Percentiles rank a stretch among this genome's conserved stretches.
Evolutionary conservation across 306 rosid genomes (phyloP).

Genomic region (Echinosophora koreensis): DNA sequence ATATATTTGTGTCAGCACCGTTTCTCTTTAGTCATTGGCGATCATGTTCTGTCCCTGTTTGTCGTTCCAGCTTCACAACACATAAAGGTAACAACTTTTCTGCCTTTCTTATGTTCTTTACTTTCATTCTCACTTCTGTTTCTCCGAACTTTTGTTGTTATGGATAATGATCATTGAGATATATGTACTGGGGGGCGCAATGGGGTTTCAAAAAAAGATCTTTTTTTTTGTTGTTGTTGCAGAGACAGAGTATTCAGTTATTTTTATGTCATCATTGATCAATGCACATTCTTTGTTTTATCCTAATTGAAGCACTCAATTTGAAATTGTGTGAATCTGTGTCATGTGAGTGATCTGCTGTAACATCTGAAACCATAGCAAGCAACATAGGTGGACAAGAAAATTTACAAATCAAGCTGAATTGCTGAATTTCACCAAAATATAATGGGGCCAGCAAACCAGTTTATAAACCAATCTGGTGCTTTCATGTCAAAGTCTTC

Average conservation of each 20-base stretch:
- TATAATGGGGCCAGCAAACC: too few relatives aligned
- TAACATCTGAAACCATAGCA: conserved; percentile 22
- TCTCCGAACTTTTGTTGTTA: neutral
- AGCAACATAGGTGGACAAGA: conserved; percentile 7
- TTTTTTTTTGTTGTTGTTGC: too few relatives aligned
- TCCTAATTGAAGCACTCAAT: neutral
- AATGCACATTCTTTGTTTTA: too few relatives aligned
- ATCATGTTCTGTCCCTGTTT: neutral
- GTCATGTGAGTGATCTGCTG: neutral
- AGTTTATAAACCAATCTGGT: too few relatives aligned
- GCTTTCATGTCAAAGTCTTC: too few relatives aligned
- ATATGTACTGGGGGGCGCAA: neutral
- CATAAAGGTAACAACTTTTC: conserved; percentile 29
- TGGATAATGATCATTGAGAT: conserved; percentile 22
- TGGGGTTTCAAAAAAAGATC: neutral
- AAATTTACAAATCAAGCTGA: too few relatives aligned
- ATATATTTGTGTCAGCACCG: neutral
- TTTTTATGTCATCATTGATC: neutral
- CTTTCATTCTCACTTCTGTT: neutral
- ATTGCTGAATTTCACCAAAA: too few relatives aligned
- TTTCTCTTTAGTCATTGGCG: neutral
- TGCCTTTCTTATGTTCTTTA: conserved; percentile 30
- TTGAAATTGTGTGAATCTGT: neutral
- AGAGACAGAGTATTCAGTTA: neutral
- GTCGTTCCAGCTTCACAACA: neutral